Conservation (phyloP, 2,329 filamentous ascomycete species). For the Huntiella moniliformis region DNA sequence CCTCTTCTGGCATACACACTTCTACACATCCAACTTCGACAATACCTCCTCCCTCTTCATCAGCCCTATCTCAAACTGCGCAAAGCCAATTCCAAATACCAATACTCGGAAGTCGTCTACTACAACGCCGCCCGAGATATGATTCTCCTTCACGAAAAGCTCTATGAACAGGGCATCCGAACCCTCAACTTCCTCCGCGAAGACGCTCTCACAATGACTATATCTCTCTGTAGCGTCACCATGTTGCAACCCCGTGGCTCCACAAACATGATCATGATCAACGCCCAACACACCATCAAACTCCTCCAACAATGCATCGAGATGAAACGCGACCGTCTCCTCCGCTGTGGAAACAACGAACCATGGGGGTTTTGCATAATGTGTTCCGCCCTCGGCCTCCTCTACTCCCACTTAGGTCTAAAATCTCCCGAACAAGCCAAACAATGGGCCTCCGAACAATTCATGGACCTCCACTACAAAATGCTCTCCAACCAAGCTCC, state of each 20-base stretch:
- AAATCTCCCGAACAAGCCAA: conserved; percentile 39
- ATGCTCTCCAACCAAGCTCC: conserved; percentile 32
- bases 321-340: conserved; percentile 41
- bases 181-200: conserved; percentile 41
- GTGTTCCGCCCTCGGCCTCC: conserved; percentile 38
- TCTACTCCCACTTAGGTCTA: conserved; percentile 39
- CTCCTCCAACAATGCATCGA: conserved; percentile 41
- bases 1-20: conserved; percentile 40
- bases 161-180: conserved; percentile 38
- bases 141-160: conserved; percentile 40
- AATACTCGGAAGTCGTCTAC: conserved; percentile 44
- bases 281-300: conserved; percentile 38
- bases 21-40: conserved; percentile 39
- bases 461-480: conserved; percentile 39
- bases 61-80: conserved; percentile 41
- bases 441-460: conserved; percentile 38
- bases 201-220: conserved; percentile 38
- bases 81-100: conserved; percentile 40
- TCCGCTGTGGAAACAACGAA: conserved; percentile 44
- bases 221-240: conserved; percentile 42
- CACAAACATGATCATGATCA: conserved; percentile 44
- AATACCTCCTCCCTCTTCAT: conserved; percentile 43
- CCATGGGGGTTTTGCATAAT: conserved; percentile 46
- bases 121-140: conserved; percentile 44
- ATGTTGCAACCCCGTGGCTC: conserved; percentile 40